A percentile compares a stretch with the other conserved stretches of the same genome.
These are phyloP conservation scores for Lactarius sp. DNA, from an alignment of 768 basidiomycete species.

Conservation along the genomic window DNA sequence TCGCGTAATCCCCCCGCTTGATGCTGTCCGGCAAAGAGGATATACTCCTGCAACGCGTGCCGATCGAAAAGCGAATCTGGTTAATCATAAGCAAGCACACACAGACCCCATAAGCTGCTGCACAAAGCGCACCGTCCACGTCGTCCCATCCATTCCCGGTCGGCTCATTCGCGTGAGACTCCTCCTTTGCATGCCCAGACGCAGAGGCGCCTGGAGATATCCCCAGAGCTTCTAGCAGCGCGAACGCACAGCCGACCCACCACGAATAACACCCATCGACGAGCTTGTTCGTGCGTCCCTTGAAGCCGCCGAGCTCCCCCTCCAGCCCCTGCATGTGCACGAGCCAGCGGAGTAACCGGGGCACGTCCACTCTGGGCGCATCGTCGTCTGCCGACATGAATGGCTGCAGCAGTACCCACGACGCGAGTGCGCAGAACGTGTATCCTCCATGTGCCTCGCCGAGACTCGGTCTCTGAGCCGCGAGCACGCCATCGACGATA, in stretches of 20 bases:
- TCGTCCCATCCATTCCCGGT: constrained; percentile 61
- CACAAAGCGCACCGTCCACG: constrained; percentile 50
- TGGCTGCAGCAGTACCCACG: constrained; percentile 73
- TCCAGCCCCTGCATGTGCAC: constrained; percentile 80
- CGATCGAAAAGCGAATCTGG: constrained; percentile 52
- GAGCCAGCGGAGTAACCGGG: constrained; percentile 70
- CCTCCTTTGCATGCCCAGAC: constrained; percentile 36
- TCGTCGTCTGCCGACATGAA: constrained; percentile 35
- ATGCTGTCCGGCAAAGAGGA: constrained; percentile 81
- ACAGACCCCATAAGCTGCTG: not conserved
- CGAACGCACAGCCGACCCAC: constrained; percentile 94
- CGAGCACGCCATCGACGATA: constrained; percentile 30
- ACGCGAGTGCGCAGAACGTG: constrained; percentile 87
- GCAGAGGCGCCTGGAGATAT: constrained; percentile 31
- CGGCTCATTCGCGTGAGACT: constrained; percentile 31
- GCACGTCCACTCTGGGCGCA: constrained; percentile 49
- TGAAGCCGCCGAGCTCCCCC: constrained; percentile 87
- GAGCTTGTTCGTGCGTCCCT: constrained; percentile 93
- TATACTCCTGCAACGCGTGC: constrained; percentile 78
- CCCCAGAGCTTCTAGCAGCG: constrained; percentile 60
- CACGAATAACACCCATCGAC: constrained; percentile 99
- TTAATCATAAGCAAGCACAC: not conserved
- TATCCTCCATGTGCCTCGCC: constrained; percentile 99
- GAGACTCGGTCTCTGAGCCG: constrained; percentile 55
- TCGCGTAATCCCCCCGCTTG: constrained; percentile 85